Conservation (phyloP, 805 yeast species). For the Zygosaccharomyces siamensis region DNA sequence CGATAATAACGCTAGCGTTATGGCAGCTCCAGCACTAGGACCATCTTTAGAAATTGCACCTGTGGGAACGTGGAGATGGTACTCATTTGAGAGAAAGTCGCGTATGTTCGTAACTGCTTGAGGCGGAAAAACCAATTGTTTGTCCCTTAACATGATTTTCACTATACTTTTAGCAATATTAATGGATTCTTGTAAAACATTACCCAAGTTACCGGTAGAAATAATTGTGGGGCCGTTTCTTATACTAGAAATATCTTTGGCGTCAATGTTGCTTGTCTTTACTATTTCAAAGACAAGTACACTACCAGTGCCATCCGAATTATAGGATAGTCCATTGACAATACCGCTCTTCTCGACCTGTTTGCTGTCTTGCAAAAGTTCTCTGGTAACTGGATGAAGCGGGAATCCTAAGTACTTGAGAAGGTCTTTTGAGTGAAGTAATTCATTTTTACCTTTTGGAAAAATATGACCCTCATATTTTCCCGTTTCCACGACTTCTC, state of each 20-base stretch:
- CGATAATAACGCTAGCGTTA: conserved; percentile 75
- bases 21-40: conserved; percentile 56
- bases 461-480: neutral
- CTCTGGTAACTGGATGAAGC: conserved; percentile 40
- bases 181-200: conserved; percentile 74
- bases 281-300: conserved; percentile 74
- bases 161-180: conserved; percentile 74
- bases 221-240: conserved; percentile 40
- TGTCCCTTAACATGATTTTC: conserved; percentile 45
- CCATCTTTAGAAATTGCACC: conserved; percentile 61
- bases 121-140: neutral
- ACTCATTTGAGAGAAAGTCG: conserved; percentile 49
- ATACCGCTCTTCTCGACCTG: conserved; percentile 59
- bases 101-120: conserved; percentile 23
- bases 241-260: conserved; percentile 11
- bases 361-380: conserved; percentile 41
- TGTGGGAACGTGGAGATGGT: conserved; percentile 67
- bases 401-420: conserved; percentile 69
- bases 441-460: conserved; percentile 26
- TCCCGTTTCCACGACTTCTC: conserved; percentile 43
- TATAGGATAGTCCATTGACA: conserved; percentile 84
- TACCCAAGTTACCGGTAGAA: conserved; percentile 80
- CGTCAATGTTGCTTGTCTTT: conserved; percentile 47
- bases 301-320: conserved; percentile 82
- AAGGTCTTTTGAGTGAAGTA: conserved; percentile 50